phyloP scores from a whole-genome alignment of 2,329 filamentous ascomycete genomes.

The Nemania abortiva region DNA sequence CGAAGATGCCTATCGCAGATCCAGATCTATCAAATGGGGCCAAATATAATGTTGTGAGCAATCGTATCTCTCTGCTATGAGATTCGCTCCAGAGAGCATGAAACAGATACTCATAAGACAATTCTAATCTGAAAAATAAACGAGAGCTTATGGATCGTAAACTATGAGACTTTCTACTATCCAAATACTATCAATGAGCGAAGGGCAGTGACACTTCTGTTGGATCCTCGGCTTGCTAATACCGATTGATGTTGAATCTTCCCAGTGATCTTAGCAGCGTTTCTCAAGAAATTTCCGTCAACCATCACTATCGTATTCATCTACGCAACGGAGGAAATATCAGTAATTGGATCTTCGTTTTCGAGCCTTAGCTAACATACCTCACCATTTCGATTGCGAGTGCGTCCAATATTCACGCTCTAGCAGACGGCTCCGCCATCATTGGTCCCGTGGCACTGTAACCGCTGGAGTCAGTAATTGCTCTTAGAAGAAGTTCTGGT shows the following conservation, averaged over 20 bases:
- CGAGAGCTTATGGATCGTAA: background rate
- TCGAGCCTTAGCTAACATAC: background rate
- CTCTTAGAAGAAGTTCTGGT: too few species aligned
- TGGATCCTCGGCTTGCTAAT: background rate
- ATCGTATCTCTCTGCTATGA: too few species aligned
- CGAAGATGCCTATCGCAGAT: too few species aligned
- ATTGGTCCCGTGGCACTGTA: constrained; percentile 38
- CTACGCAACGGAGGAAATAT: background rate
- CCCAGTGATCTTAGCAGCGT: background rate
- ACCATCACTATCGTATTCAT: too few species aligned
- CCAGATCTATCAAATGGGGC: too few species aligned
- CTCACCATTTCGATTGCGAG: background rate
- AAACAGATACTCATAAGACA: too few species aligned
- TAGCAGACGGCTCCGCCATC: constrained; percentile 32
- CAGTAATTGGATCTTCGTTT: background rate
- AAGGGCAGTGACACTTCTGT: too few species aligned
- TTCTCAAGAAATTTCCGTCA: background rate
- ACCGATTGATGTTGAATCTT: constrained; percentile 15
- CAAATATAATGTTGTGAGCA: too few species aligned
- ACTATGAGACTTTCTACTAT: background rate
- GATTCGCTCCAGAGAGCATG: too few species aligned
- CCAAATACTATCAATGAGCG: background rate
- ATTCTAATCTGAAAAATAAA: too few species aligned
- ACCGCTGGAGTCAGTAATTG: too few species aligned
- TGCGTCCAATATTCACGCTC: background rate